A percentile compares a stretch with the other conserved stretches of the same genome.
These are phyloP conservation scores for Lachnellula arida DNA, from an alignment of 2,329 filamentous ascomycete genomes.

Conservation along the genomic window DNA sequence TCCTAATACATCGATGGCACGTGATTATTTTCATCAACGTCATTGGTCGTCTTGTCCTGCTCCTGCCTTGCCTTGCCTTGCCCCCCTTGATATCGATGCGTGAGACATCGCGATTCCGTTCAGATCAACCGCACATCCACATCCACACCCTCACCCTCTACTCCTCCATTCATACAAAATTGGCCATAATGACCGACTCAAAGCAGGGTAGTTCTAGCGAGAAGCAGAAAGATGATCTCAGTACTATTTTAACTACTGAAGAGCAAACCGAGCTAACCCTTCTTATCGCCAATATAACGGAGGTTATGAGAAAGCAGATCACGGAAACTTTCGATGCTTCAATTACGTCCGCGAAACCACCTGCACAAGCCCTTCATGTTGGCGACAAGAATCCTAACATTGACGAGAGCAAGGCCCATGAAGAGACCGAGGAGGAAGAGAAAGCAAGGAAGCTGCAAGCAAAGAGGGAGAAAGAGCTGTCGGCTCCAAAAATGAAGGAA, in stretches of 20 bases:
- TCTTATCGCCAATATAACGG: conserved; percentile 48
- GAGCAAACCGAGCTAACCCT: conserved; percentile 43
- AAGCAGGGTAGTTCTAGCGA: conserved; percentile 9
- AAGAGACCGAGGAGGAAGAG: conserved; percentile 31
- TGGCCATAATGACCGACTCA: conserved; percentile 17
- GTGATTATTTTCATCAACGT: neutral
- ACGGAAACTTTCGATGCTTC: conserved; percentile 45
- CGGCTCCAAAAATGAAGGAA: conserved; percentile 50
- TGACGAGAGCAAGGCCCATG: conserved; percentile 26
- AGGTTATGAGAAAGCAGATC: conserved; percentile 51
- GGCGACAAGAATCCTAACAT: conserved; percentile 35
- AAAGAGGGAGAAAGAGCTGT: conserved; percentile 45
- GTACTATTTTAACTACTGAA: conserved; percentile 27
- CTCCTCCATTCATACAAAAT: neutral
- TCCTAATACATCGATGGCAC: neutral
- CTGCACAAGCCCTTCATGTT: conserved; percentile 29
- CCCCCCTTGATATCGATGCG: neutral
- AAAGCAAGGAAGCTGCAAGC: conserved; percentile 29
- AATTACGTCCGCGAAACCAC: conserved; percentile 19
- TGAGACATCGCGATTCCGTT: no score
- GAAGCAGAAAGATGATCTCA: conserved; percentile 26
- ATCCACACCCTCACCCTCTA: no score
- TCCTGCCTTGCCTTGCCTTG: neutral
- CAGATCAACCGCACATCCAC: no score
- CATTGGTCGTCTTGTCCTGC: neutral